A percentile compares a stretch with the other conserved stretches of the same genome.
phyloP scores from a whole-genome alignment of 257 asterid genomes.

The Nicotiana obtusifolia region DNA sequence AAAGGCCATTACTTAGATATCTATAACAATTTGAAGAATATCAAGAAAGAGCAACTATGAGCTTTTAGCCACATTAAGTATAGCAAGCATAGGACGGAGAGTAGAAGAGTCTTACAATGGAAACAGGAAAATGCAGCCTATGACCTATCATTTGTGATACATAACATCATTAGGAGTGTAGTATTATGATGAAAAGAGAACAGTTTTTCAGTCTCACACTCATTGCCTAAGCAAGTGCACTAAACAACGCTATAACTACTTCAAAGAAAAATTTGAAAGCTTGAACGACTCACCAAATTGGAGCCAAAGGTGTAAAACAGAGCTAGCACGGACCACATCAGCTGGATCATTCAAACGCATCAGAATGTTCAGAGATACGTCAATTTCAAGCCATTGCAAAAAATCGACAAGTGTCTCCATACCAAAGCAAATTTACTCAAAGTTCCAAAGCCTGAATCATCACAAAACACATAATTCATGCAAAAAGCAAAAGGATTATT shows the following conservation, averaged over 20 bases:
- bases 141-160: not conserved
- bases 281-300: conserved; percentile 50
- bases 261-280: not conserved
- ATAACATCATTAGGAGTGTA: not conserved
- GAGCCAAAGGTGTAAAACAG: conserved; percentile 56
- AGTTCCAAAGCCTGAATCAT: conserved; percentile 10
- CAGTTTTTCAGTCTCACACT: not conserved
- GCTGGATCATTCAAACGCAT: conserved; percentile 60
- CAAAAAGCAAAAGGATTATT: not conserved
- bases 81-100: conserved; percentile 6
- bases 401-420: conserved; percentile 40
- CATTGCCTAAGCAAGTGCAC: not conserved
- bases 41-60: not conserved
- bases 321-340: conserved; percentile 52
- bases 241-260: not conserved
- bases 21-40: not conserved
- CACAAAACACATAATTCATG: not conserved
- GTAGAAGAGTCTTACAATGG: not conserved
- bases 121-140: not conserved
- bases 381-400: conserved; percentile 43
- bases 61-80: not conserved
- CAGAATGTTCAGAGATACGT: conserved; percentile 39
- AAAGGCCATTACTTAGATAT: not conserved
- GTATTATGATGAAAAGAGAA: not conserved
- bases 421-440: not conserved